Percentiles rank a stretch among this genome's conserved stretches.
Evolutionary conservation across 495 filamentous ascomycete species (phyloP).

Genomic region (Evansstolkia leycettana): DNA sequence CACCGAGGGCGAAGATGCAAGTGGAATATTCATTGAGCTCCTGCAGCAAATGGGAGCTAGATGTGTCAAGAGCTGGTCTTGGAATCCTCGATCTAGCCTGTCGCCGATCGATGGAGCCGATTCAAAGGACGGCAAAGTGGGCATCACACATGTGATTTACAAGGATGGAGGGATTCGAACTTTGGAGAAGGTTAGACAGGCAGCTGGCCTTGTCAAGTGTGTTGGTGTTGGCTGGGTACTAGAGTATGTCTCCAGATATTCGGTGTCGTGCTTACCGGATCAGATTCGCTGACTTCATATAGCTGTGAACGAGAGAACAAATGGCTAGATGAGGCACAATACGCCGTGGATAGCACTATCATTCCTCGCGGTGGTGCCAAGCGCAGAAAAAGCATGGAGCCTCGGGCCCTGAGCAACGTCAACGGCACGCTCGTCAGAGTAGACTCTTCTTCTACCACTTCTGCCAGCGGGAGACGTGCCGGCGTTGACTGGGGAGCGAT

Average conservation of each 20-base stretch:
- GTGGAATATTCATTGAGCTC: constrained; percentile 69
- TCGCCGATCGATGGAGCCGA: constrained; percentile 18
- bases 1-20: constrained; percentile 76
- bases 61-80: constrained; percentile 73
- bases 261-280: no score
- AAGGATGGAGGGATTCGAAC: constrained; percentile 86
- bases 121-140: constrained; percentile 43
- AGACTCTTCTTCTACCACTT: constrained; percentile 16
- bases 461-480: constrained; percentile 17
- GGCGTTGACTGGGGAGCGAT: constrained; percentile 24
- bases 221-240: constrained; percentile 84
- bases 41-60: constrained; percentile 76
- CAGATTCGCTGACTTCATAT: constrained; percentile 10
- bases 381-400: constrained; percentile 87
- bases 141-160: constrained; percentile 90
- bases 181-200: constrained; percentile 71
- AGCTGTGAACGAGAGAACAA: constrained; percentile 71
- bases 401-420: constrained; percentile 58
- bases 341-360: constrained; percentile 57
- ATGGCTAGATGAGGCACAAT: constrained; percentile 59
- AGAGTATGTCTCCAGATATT: constrained; percentile 40
- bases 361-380: constrained; percentile 67
- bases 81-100: constrained; percentile 50
- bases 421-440: constrained; percentile 46
- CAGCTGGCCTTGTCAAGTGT: constrained; percentile 63